Evolutionary conservation across 2,329 filamentous ascomycete species (phyloP).

Genomic region (Diaporthe vexans): DNA sequence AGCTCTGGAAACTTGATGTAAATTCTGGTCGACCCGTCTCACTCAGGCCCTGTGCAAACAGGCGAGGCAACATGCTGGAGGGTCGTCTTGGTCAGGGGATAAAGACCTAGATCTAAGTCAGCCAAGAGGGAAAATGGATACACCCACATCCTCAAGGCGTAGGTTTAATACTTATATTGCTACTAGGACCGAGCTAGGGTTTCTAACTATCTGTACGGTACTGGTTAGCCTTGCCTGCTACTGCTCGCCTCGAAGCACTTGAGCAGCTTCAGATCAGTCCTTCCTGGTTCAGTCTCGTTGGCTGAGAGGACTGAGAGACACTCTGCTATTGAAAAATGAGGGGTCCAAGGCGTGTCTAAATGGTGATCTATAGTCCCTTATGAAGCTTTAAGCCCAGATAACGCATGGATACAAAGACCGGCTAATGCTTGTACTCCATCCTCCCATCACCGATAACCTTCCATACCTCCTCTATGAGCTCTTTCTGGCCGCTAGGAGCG

Average conservation of each 20-base stretch:
- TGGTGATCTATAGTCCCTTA: neutral
- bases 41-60: no score
- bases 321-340: neutral
- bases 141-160: no score
- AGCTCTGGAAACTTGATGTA: no score
- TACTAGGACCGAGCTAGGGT: no score
- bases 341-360: neutral
- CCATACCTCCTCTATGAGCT: conserved; percentile 77
- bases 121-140: no score
- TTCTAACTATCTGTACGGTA: no score
- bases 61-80: no score
- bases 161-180: no score
- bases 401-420: neutral
- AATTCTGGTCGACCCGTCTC: no score
- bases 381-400: neutral
- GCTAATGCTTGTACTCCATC: conserved; percentile 59
- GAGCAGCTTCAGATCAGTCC: no score
- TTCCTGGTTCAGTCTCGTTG: neutral
- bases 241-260: neutral
- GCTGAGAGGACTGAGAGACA: neutral
- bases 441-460: conserved; percentile 66
- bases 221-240: neutral
- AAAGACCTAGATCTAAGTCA: no score
- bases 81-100: no score
- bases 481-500: conserved; percentile 70